Evolutionary conservation across 2,329 filamentous ascomycete genomes (phyloP).

Genomic region (Colletotrichum viniferum): DNA sequence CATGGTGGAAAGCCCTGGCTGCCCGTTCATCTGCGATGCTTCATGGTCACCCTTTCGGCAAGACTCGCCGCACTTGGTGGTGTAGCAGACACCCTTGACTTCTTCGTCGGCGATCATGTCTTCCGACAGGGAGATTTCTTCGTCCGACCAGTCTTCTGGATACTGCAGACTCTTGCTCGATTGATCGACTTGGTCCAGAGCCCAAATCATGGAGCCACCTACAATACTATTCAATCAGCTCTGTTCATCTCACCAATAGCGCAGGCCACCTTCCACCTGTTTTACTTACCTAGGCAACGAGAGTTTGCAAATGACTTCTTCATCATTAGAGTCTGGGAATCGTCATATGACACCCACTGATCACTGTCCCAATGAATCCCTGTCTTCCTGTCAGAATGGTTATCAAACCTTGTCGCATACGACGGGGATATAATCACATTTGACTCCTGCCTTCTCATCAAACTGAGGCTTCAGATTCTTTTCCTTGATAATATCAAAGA

Average conservation of each 20-base stretch:
- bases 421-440: neutral
- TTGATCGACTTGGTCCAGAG: conserved; percentile 19
- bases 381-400: neutral
- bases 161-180: conserved; percentile 1
- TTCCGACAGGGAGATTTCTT: neutral
- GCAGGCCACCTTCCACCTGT: neutral
- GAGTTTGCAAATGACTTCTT: conserved; percentile 4
- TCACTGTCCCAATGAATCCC: conserved; percentile 1
- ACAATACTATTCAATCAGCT: neutral
- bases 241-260: neutral
- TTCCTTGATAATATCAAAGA: conserved; percentile 24
- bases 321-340: conserved; percentile 17
- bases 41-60: conserved; percentile 30
- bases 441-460: conserved; percentile 26
- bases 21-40: conserved; percentile 32
- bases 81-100: conserved; percentile 26
- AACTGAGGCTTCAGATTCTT: neutral
- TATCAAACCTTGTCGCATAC: neutral
- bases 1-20: conserved; percentile 29
- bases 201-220: neutral
- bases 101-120: conserved; percentile 5
- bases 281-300: neutral
- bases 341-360: conserved; percentile 35
- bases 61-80: conserved; percentile 26
- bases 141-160: conserved; percentile 7